Conservation (phyloP, 768 basidiomycete genomes). For the Termitomyces sp. region DNA sequence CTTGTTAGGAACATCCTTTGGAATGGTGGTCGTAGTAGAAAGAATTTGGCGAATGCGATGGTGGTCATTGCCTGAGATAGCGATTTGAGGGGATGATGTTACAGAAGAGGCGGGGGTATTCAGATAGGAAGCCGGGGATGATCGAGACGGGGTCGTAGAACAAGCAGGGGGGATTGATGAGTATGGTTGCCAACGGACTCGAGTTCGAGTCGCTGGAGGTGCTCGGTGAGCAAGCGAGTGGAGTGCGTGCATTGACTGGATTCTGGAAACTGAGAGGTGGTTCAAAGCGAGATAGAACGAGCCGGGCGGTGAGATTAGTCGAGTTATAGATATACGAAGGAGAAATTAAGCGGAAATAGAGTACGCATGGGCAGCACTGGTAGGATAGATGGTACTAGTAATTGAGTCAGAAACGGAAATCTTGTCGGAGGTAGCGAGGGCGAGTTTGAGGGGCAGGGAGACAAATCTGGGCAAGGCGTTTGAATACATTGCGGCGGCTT, state of each 20-base stretch:
- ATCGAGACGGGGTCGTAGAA: conserved; percentile 36
- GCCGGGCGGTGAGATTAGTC: conserved; percentile 23
- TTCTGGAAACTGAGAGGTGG: conserved; percentile 29
- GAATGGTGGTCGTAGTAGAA: conserved; percentile 25
- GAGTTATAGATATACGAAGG: conserved; percentile 16
- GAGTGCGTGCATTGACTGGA: conserved; percentile 38
- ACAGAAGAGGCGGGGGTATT: conserved; percentile 60
- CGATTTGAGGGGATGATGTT: conserved; percentile 43
- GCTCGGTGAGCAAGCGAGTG: conserved; percentile 69
- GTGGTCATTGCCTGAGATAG: conserved; percentile 31
- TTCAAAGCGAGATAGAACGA: conserved; percentile 24
- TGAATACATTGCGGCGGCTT: conserved; percentile 40
- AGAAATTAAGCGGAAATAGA: conserved; percentile 35
- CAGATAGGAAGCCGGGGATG: conserved; percentile 44
- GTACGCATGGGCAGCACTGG: conserved; percentile 31
- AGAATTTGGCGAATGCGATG: conserved; percentile 25
- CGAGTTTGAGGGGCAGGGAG: conserved; percentile 24
- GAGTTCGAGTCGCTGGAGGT: conserved; percentile 61
- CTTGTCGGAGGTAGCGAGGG: conserved; percentile 18
- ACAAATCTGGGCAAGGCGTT: conserved; percentile 20
- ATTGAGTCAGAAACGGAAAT: conserved; percentile 18
- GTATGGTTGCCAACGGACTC: conserved; percentile 85
- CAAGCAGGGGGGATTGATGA: conserved; percentile 42
- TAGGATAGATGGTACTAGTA: conserved; percentile 19
- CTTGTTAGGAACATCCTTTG: conserved; percentile 32